These are phyloP conservation scores for Lycium barbarum DNA, from an alignment of 257 asterid genomes.

Conservation along the genomic window DNA sequence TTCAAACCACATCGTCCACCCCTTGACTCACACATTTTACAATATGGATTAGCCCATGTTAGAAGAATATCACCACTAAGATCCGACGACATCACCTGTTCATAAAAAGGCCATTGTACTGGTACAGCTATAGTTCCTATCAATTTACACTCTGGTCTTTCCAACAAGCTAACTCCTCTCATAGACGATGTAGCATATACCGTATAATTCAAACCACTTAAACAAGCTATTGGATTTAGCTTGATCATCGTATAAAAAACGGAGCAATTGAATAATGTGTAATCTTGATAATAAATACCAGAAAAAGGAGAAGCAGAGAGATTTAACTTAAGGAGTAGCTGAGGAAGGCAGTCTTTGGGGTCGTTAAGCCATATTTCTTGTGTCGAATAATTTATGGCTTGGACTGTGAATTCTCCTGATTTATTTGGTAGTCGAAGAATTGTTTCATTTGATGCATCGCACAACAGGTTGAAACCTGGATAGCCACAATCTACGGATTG, in stretches of 20 bases:
- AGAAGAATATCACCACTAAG: constrained; percentile 52
- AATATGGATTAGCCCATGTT: constrained; percentile 50
- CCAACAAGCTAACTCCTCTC: constrained; percentile 33
- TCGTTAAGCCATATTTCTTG: constrained; percentile 66
- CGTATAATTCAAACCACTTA: constrained; percentile 49
- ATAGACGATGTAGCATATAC: constrained; percentile 54
- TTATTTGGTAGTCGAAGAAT: constrained; percentile 45
- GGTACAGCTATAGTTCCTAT: constrained; percentile 56
- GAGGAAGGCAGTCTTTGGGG: constrained; percentile 58
- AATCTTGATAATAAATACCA: constrained; percentile 42
- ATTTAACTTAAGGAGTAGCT: constrained; percentile 53
- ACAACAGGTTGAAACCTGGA: constrained; percentile 59
- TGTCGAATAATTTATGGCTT: constrained; percentile 45
- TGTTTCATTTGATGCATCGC: constrained; percentile 48
- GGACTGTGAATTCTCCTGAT: constrained; percentile 45
- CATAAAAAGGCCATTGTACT: constrained; percentile 48
- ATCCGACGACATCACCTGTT: constrained; percentile 49
- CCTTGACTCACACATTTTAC: constrained; percentile 55
- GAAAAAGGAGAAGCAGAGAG: constrained; percentile 60
- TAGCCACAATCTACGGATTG: constrained; percentile 58
- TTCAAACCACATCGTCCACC: constrained; percentile 53
- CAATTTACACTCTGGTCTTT: constrained; percentile 40
- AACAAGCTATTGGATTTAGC: constrained; percentile 52
- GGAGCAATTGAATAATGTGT: constrained; percentile 57
- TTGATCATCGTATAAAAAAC: constrained; percentile 24